These are phyloP conservation scores for Boletales sp. DNA, from an alignment of 768 basidiomycete genomes.

Conservation along the genomic window DNA sequence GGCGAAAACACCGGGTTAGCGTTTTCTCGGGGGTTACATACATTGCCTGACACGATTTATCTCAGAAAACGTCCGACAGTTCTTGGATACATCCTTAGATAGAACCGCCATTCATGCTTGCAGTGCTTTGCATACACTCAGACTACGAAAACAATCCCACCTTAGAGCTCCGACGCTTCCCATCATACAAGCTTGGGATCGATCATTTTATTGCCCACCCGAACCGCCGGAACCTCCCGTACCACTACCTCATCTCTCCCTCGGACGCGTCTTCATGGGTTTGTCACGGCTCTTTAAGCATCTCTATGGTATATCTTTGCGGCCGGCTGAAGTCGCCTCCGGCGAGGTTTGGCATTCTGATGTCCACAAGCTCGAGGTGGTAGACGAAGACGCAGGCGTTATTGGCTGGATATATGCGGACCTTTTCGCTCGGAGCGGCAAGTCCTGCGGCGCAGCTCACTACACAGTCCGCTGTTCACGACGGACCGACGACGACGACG, in stretches of 20 bases:
- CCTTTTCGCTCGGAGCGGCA: slow-evolving; percentile 79
- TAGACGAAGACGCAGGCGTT: slow-evolving; percentile 82
- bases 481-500: slow-evolving; percentile 89
- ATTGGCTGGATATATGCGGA: slow-evolving; percentile 97
- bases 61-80: slow-evolving; percentile 80
- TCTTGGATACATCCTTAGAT: slow-evolving; percentile 76
- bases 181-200: slow-evolving; percentile 90
- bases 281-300: slow-evolving; percentile 85
- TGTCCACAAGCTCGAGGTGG: slow-evolving; percentile 88
- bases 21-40: slow-evolving; percentile 2
- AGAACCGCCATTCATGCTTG: slow-evolving; percentile 78
- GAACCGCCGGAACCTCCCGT: slow-evolving; percentile 73
- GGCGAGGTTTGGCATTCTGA: slow-evolving; percentile 90
- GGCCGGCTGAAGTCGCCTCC: slow-evolving; percentile 59
- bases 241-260: slow-evolving; percentile 69
- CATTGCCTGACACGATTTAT: not conserved
- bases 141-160: slow-evolving; percentile 71
- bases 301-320: slow-evolving; percentile 82
- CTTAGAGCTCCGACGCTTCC: slow-evolving; percentile 56
- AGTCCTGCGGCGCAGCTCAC: slow-evolving; percentile 90
- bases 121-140: slow-evolving; percentile 64
- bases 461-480: slow-evolving; percentile 96
- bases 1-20: slow-evolving; percentile 87
- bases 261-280: slow-evolving; percentile 90
- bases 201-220: slow-evolving; percentile 87